Base-by-base conservation (phyloP, 2,329 filamentous ascomycete genomes). In the Cladosporium cucumerinum region DNA sequence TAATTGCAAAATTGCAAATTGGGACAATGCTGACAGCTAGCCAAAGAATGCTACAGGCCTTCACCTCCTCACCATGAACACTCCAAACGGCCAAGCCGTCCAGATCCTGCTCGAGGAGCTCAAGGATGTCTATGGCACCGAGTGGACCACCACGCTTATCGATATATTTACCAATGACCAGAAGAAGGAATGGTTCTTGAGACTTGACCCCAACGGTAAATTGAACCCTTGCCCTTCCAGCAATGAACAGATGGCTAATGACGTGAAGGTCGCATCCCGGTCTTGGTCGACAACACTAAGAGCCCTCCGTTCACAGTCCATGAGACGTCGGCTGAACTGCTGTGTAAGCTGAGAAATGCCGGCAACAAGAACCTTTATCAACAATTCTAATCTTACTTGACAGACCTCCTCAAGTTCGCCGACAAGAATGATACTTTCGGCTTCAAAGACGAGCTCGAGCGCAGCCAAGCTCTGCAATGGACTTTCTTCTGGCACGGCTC, bases 21-120 rank as follows among this genome's bases (percentile, higher is more conserved):
- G 23, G 36, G 6, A 30, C 18, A 23, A 58, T 18, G 23, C 55
- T 58, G 21, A 58, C 55, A 46, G 25, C 5, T 16, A 12, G 26
- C 16, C 7, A 46, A 8, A 80, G 70, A 76, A 80, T 61, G 80
- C 81, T 65, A 82, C 82, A 74, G 83, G 83, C 43, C 76, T 85
- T 39, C 82, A 85, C 69, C 74, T 85, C 3, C 77, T 85, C 70
- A 85, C 83, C 0, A 76, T 78, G 70, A 79, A 73, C 68, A 84
- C 82, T 1, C 82, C 82, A 48, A 85, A 85, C 71, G 82, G 82
- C 30, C 77, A 82, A 66, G 82, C 83, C 25, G 79, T 82, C 1
- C 81, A 83, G 70, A 84, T 85, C 71, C 74, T 84, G 67, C 80
- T 85, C n/a, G 84, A 86, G 69, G 84, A 86, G 71, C 75, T 86